Evolutionary conservation across 202 grass and related monocot genomes (phyloP), one percentile per base, ranked within the genome.

Genomic region (Musa balbisiana): DNA sequence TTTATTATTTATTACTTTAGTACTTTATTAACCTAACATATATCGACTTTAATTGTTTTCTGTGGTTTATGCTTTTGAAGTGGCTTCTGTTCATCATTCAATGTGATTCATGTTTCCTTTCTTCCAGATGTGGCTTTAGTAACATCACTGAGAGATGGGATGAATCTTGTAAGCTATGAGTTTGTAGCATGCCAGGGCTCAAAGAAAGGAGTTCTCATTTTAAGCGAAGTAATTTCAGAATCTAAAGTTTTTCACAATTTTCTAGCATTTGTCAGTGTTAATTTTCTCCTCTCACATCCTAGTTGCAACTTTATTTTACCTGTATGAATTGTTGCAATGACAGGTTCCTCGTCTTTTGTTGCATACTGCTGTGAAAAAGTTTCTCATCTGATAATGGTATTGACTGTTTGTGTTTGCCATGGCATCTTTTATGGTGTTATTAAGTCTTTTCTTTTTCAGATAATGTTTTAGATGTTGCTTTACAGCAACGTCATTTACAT

Each of bases 81-180:
- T 55, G 15, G 26, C 49, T 6, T 10, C 76, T 73, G 9, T 68
- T 9, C 11, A 60, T 73, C 49, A 75, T 11, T 75, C 49, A 16
- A 21, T 76, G 49, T 75, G 80, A 75, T 78, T 77, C 43, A 67
- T 85, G 62, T 69, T 64, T 72, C 71, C 51, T 74, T 70, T 73
- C 70, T 83, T n/a, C 67, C 87, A 98, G 95, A 98, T 90, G 95
- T 98, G 78, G 85, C 95, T 81, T 89, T 98, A 80, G 95, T 98
- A 83, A 98, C 95, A 78, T 98, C 95, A 51, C 76, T 98, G 77
- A 87, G 95, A 82, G 95, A 98, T 78, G 95, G 95, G 10, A 98
- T 98, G 95, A 98, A 98, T 81, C 95, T 98, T 84, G 95, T 98
- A 69, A 98, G 95, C 88, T 98, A 98, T 72, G 95, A 98, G 76